Conservation (phyloP, 2,329 filamentous ascomycete genomes). For the Acephala macrosclerotiorum region DNA sequence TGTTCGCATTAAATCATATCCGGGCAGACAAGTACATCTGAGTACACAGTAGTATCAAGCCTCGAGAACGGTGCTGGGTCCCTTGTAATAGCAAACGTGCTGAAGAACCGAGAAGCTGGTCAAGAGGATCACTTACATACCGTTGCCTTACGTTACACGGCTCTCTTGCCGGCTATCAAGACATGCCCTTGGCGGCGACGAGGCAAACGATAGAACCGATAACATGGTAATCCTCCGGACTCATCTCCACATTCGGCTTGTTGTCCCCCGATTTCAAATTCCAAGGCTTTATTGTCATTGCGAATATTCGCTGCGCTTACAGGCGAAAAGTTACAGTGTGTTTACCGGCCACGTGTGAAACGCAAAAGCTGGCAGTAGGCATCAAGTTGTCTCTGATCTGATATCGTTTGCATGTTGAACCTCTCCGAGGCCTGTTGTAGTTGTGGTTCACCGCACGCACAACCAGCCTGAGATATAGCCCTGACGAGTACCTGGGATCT, state of each 20-base stretch:
- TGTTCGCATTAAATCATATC: background rate
- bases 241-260: constrained; percentile 5
- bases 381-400: constrained; percentile 4
- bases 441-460: background rate
- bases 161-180: background rate
- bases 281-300: background rate
- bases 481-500: background rate
- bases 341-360: no score
- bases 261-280: background rate
- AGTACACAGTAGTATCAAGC: background rate
- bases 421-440: background rate
- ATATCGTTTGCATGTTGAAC: constrained; percentile 5
- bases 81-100: no score
- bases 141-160: background rate
- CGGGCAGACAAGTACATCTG: background rate
- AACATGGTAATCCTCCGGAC: constrained; percentile 27
- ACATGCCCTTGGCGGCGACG: background rate
- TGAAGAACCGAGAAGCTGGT: no score
- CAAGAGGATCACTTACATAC: background rate
- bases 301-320: no score
- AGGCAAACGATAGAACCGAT: constrained; percentile 18
- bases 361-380: no score
- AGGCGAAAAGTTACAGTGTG: no score
- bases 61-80: background rate
- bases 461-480: background rate